These are phyloP conservation scores for Elsinoe fawcettii DNA, from an alignment of 2,329 filamentous ascomycete genomes.

Conservation along the genomic window DNA sequence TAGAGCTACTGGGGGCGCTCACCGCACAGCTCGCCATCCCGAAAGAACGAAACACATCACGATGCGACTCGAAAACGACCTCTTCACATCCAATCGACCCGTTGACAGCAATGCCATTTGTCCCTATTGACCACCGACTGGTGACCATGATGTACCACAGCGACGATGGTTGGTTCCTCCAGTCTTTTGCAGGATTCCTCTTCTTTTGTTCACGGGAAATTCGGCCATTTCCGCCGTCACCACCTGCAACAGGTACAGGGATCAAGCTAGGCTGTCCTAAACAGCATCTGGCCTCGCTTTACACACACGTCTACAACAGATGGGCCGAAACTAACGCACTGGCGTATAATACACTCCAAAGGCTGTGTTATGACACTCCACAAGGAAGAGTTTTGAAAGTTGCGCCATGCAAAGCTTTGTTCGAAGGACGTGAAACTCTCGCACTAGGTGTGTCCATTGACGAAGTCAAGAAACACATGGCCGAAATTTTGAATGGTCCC, in stretches of 20 bases:
- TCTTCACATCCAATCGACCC: not conserved
- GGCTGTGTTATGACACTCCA: not conserved
- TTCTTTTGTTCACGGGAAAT: slow-evolving; percentile 4
- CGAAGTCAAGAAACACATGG: not conserved
- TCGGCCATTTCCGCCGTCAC: not conserved
- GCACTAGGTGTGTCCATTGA: not conserved
- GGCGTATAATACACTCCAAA: not conserved
- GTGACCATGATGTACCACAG: not conserved
- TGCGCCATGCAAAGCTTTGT: not conserved
- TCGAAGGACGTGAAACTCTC: not conserved
- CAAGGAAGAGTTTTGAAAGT: not conserved
- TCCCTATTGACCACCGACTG: not conserved
- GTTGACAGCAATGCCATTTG: not conserved
- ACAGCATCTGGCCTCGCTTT: not conserved
- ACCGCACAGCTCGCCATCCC: not conserved
- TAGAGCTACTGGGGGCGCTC: not conserved
- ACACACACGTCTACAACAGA: not conserved
- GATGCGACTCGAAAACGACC: not conserved
- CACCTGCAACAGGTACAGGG: not conserved
- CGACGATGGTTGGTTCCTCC: slow-evolving; percentile 4
- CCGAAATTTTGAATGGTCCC: not conserved
- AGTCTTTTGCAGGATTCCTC: slow-evolving; percentile 6
- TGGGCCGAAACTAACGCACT: not conserved
- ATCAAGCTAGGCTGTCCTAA: not conserved
- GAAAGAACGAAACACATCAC: not conserved